A percentile compares a stretch with the other conserved stretches of the same genome.
phyloP scores from a whole-genome alignment of 2,329 filamentous ascomycete species.

The Hypoxylon sp. region DNA sequence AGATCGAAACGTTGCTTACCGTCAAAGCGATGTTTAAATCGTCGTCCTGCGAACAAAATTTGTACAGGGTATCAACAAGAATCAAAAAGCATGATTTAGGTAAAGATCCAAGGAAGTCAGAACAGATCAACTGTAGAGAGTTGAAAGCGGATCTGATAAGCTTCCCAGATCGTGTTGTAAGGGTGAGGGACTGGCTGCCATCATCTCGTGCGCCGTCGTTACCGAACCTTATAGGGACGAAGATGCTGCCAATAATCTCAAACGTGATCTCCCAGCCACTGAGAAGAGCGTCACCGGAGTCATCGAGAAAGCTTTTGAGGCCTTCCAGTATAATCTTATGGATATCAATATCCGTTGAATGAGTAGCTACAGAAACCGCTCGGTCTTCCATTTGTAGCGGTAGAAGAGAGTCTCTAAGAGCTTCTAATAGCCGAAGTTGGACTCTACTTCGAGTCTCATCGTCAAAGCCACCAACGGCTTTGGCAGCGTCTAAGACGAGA shows the following conservation, averaged over 20 bases:
- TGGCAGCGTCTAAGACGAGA: slow-evolving; percentile 71
- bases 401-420: slow-evolving; percentile 73
- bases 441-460: slow-evolving; percentile 70
- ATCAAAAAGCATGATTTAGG: slow-evolving; percentile 80
- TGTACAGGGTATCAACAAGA: slow-evolving; percentile 88
- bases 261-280: slow-evolving; percentile 91
- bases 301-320: slow-evolving; percentile 85
- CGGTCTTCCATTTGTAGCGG: slow-evolving; percentile 70
- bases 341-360: slow-evolving; percentile 80
- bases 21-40: slow-evolving; percentile 97
- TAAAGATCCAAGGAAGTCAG: slow-evolving; percentile 86
- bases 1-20: slow-evolving; percentile 62
- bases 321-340: slow-evolving; percentile 85
- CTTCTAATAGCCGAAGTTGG: slow-evolving; percentile 79
- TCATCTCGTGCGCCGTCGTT: slow-evolving; percentile 55
- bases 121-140: slow-evolving; percentile 92
- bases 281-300: slow-evolving; percentile 86
- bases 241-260: slow-evolving; percentile 86
- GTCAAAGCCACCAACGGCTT: slow-evolving; percentile 67
- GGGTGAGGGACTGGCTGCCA: slow-evolving; percentile 52
- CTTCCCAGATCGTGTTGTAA: slow-evolving; percentile 75
- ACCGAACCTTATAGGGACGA: slow-evolving; percentile 64
- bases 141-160: slow-evolving; percentile 90
- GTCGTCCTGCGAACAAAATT: slow-evolving; percentile 89
- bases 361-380: slow-evolving; percentile 68